Evolutionary conservation across 2,329 filamentous ascomycete genomes (phyloP).

Genomic region (Amauroascus verrucosus): DNA sequence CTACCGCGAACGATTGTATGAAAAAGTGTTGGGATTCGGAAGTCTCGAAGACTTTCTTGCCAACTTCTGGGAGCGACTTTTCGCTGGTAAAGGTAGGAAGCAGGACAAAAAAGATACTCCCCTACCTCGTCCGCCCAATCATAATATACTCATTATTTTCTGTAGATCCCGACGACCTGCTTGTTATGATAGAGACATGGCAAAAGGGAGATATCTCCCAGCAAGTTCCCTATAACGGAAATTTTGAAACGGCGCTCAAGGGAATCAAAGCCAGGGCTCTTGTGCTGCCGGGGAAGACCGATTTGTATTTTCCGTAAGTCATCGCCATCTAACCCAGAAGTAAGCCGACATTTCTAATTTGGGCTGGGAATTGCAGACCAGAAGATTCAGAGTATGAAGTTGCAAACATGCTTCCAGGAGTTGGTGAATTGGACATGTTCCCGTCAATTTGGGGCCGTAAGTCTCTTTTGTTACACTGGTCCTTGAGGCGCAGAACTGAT

Average conservation of each 20-base stretch:
- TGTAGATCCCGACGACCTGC: conserved; percentile 60
- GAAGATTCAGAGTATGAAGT: conserved; percentile 72
- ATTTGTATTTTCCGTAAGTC: conserved; percentile 65
- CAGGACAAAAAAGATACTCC: background rate
- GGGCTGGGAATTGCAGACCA: conserved; percentile 37
- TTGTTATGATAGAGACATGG: conserved; percentile 70
- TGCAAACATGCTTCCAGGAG: conserved; percentile 47
- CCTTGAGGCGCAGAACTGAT: background rate
- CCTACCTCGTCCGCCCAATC: background rate
- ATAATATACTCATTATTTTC: background rate
- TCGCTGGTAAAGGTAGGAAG: conserved; percentile 49
- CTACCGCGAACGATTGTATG: conserved; percentile 61
- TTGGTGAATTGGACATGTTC: conserved; percentile 46
- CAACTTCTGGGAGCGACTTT: conserved; percentile 68
- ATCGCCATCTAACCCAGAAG: too few relatives aligned
- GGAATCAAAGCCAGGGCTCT: conserved; percentile 62
- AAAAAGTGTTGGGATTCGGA: conserved; percentile 54
- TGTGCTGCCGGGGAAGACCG: conserved; percentile 61
- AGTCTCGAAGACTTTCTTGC: conserved; percentile 63
- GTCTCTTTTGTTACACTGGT: conserved; percentile 18
- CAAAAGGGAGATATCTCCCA: conserved; percentile 60
- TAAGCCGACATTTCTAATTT: background rate
- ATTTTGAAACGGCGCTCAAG: conserved; percentile 56
- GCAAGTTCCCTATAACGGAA: conserved; percentile 57
- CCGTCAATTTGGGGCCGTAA: conserved; percentile 56